Evolutionary conservation across 2,329 filamentous ascomycete genomes (phyloP).

Genomic region (Calycina herbarum): DNA sequence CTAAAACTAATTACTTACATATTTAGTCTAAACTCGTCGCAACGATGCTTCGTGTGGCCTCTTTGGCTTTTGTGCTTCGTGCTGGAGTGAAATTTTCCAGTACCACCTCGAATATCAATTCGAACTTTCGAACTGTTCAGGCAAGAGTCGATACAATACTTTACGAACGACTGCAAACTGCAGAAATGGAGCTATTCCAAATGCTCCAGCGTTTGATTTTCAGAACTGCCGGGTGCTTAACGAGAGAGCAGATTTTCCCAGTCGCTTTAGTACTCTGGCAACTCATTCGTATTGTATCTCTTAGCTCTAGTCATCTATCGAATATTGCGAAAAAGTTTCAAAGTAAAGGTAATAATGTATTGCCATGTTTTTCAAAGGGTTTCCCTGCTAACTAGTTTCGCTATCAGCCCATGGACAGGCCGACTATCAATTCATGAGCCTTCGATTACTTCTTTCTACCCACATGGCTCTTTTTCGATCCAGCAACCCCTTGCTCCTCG

Average conservation of each 20-base stretch:
- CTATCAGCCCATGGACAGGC: slow-evolving; percentile 12
- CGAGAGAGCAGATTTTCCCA: slow-evolving; percentile 29
- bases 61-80: slow-evolving; percentile 29
- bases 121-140: slow-evolving; percentile 25
- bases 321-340: slow-evolving; percentile 25
- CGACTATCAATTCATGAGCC: slow-evolving; percentile 26
- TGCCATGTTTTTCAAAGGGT: not conserved
- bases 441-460: slow-evolving; percentile 30
- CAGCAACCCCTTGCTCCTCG: slow-evolving; percentile 29
- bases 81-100: slow-evolving; percentile 25
- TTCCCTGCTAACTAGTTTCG: not conserved
- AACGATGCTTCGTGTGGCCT: slow-evolving; percentile 27
- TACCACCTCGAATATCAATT: not conserved
- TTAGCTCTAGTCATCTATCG: slow-evolving; percentile 25
- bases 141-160: slow-evolving; percentile 33
- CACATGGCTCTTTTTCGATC: slow-evolving; percentile 32
- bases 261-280: slow-evolving; percentile 33
- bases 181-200: slow-evolving; percentile 26
- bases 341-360: slow-evolving; percentile 13
- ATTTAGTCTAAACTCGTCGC: slow-evolving; percentile 25
- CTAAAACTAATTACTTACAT: slow-evolving; percentile 6
- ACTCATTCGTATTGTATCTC: slow-evolving; percentile 26
- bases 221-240: slow-evolving; percentile 27
- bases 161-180: slow-evolving; percentile 28
- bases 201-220: slow-evolving; percentile 33